These are phyloP conservation scores for Bruguiera gymnorhiza DNA, from an alignment of 345 rosid genomes.

Conservation along the genomic window DNA sequence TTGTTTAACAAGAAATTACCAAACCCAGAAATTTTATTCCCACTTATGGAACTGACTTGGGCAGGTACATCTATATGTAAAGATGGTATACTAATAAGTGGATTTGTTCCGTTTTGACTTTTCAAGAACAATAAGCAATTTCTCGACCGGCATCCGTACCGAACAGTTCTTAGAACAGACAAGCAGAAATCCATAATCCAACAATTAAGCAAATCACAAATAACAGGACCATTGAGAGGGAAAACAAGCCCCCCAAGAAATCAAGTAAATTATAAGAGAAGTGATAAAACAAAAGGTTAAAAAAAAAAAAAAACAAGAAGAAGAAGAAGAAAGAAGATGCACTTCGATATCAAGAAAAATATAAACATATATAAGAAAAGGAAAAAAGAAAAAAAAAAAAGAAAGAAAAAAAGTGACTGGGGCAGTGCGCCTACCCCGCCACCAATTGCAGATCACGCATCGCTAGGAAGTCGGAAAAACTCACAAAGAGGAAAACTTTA, in stretches of 20 bases:
- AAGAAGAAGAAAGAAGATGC: background rate
- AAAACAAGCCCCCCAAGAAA: background rate
- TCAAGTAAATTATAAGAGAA: background rate
- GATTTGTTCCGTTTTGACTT: no score
- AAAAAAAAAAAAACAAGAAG: no score
- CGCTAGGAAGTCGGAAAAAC: background rate
- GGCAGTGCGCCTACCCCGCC: slow-evolving; percentile 15
- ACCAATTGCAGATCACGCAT: slow-evolving; percentile 23
- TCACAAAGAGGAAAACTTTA: background rate
- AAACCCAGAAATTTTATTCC: no score
- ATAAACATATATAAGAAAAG: background rate
- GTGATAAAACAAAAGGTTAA: background rate
- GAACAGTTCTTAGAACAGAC: no score
- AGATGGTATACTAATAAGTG: no score
- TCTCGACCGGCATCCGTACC: no score
- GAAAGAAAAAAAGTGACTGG: no score
- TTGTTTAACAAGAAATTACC: no score
- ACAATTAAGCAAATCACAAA: background rate
- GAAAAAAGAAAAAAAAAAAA: background rate
- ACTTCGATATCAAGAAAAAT: background rate
- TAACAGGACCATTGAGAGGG: no score
- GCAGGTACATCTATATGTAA: no score
- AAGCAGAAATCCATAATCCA: background rate
- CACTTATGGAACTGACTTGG: no score
- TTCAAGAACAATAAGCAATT: no score